Base-by-base conservation (phyloP, 257 asterid species). In the Gentiana straminea region DNA sequence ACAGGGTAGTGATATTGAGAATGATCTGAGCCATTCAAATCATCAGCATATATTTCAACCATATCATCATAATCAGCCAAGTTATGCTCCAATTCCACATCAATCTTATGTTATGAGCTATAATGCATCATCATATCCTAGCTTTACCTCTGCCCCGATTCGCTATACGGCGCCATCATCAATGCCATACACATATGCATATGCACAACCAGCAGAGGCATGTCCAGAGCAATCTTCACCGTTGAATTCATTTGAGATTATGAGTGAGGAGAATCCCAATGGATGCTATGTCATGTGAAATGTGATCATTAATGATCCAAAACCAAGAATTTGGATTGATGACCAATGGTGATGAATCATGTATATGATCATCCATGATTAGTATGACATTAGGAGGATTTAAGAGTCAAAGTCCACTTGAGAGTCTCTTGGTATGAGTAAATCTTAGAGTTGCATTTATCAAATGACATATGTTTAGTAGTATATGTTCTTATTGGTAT, bases 231-330 rank as follows among this genome's bases (percentile, higher is more conserved):
- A 63, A 34, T 41, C 70, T 15, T 77, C 89, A 13, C 50, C 71
- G 63, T 71, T 75, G 80, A 87, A 72, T 69, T 64, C 87, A n/a
- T 78, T 87, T 62, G 89, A 73, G 69, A 57, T 82, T 57, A 55
- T 87, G 79, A 87, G 96, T 33, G 94, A 87, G 48, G 96, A 84
- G 77, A 75, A 87, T 60, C 94, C 96, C 1, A 79, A 86, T 73
- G 86, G 78, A 50, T 86, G 96, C 66, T 24, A 8, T 57, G 50
- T 86, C 49, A 75, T 86, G 83, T 84, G 83, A 86, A 51, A 75
- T 86, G 83, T 84, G 83, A 86, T 63, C 9, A 33, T 39, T 2
- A 8, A 61, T 13, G 33, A 33, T 4, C 60, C 53, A 48, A 45
- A 32, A 24, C 10, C 41, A 36, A 51, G 59, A 32, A 37, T 5